Base-by-base conservation (phyloP, 169 alveolate species). In the Cryptosporidium tyzzeri region DNA sequence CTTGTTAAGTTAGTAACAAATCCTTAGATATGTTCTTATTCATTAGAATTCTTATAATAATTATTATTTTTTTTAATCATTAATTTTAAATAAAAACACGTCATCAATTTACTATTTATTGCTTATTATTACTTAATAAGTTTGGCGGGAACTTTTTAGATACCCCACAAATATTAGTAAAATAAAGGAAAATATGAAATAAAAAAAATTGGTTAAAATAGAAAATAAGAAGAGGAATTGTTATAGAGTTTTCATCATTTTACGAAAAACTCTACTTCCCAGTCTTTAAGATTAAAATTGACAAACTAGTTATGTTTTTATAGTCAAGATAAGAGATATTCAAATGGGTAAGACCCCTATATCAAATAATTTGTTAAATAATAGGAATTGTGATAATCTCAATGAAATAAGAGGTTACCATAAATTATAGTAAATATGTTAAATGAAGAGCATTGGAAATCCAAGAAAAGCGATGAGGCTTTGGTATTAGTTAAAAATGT, bases 401-500 rank as follows among this genome's bases (percentile, higher is more conserved):
- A 48, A 48, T 48, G 67, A 26, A 26, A 3, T 10, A 26, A 55
- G 35, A 55, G 67, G 18, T 26, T 3, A 1, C 7, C 67, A 26
- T n/a, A n/a, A 2, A 16, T 6, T n/a, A 53, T n/a, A 29, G 33
- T 26, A 65, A 65, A n/a, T 35, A 65, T 65, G 71, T 35, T 10
- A 33, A 29, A 10, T 31, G 21, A 3, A 65, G 31, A n/a, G 3
- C 33, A 33, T 33, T 73, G 86, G 86, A 59, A 18, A 39, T 12
- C 53, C 29, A 55, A 18, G 4, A 73, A 35, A 35, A 55, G 70
- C 21, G 14, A 50, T 53, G 59, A 73, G 14, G 86, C 70, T 39
- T 37, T 73, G 8, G 59, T 73, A 6, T 33, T 73, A 53, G 69
- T 55, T n/a, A 53, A 73, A 26, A 59, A 73, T 35, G 70, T 51